These are phyloP conservation scores for Aspergillus ostianus DNA, from an alignment of 495 filamentous ascomycete genomes.

Conservation along the genomic window DNA sequence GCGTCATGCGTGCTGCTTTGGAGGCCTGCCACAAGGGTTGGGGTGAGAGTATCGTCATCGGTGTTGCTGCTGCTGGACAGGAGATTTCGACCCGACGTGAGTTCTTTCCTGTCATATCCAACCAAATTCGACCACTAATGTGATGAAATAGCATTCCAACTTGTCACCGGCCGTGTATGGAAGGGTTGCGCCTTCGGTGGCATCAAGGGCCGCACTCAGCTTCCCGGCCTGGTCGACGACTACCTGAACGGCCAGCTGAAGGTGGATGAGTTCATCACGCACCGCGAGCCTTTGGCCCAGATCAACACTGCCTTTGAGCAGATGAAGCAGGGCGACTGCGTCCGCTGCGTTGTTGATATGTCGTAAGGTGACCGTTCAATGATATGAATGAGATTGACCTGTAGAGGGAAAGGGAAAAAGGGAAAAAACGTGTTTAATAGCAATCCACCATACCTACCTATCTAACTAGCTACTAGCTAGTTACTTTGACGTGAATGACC, in stretches of 20 bases:
- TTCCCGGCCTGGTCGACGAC: slow-evolving; percentile 84
- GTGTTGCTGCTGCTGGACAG: slow-evolving; percentile 95
- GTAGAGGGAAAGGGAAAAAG: not conserved
- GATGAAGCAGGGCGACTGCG: slow-evolving; percentile 97
- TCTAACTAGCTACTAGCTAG: no score
- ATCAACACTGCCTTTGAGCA: slow-evolving; percentile 90
- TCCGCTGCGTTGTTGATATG: slow-evolving; percentile 71
- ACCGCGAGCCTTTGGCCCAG: slow-evolving; percentile 72
- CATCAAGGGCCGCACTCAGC: slow-evolving; percentile 94
- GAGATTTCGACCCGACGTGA: slow-evolving; percentile 94
- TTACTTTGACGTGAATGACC: not conserved
- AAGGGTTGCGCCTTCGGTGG: slow-evolving; percentile 97
- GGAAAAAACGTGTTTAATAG: not conserved
- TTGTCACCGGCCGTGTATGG: slow-evolving; percentile 97
- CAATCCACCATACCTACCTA: no score
- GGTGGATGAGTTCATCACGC: slow-evolving; percentile 99
- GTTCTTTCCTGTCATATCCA: slow-evolving; percentile 34
- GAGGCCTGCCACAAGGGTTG: slow-evolving; percentile 99
- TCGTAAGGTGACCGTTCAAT: not conserved
- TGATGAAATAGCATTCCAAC: slow-evolving; percentile 76
- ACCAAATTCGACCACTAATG: slow-evolving; percentile 14
- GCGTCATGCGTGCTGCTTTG: slow-evolving; percentile 92
- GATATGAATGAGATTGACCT: no score
- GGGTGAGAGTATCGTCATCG: slow-evolving; percentile 97
- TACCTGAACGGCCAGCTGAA: slow-evolving; percentile 88